Percentiles rank a stretch among this genome's conserved stretches.
Evolutionary conservation across 768 basidiomycete species (phyloP).

Genomic region (Atractiella rhizophila): DNA sequence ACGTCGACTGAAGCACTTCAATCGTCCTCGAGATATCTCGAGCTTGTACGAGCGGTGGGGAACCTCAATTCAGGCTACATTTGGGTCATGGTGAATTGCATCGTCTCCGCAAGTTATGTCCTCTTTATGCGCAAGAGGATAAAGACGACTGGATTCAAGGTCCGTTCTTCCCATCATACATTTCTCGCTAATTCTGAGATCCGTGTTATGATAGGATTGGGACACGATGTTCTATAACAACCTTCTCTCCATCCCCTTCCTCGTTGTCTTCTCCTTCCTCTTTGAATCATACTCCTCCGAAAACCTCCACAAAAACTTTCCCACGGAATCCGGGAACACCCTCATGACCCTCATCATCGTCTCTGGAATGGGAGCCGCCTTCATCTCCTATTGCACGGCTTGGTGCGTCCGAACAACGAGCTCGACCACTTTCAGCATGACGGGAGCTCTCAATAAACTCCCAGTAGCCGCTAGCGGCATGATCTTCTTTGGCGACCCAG

Average conservation of each 20-base stretch:
- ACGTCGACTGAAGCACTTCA: slow-evolving; percentile 14
- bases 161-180: not conserved
- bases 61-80: slow-evolving; percentile 54
- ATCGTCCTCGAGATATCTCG: slow-evolving; percentile 19
- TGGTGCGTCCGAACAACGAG: slow-evolving; percentile 93
- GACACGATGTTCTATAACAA: slow-evolving; percentile 99
- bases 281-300: slow-evolving; percentile 69
- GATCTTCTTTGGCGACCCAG: slow-evolving; percentile 80
- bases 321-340: slow-evolving; percentile 46
- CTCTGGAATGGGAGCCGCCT: slow-evolving; percentile 91
- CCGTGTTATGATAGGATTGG: slow-evolving; percentile 46
- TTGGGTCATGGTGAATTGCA: slow-evolving; percentile 89
- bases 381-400: slow-evolving; percentile 91
- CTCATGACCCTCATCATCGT: slow-evolving; percentile 72
- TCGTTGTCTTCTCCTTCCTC: slow-evolving; percentile 53
- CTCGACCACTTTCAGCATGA: slow-evolving; percentile 85
- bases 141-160: slow-evolving; percentile 71
- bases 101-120: slow-evolving; percentile 73
- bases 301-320: slow-evolving; percentile 63
- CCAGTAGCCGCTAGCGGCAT: slow-evolving; percentile 97
- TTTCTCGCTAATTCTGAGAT: not conserved
- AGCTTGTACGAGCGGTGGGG: slow-evolving; percentile 19
- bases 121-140: slow-evolving; percentile 89
- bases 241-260: slow-evolving; percentile 70
- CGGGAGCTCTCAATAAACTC: slow-evolving; percentile 86